phyloP scores from a whole-genome alignment of 169 alveolate genomes.

The Plasmodium relictum region DNA sequence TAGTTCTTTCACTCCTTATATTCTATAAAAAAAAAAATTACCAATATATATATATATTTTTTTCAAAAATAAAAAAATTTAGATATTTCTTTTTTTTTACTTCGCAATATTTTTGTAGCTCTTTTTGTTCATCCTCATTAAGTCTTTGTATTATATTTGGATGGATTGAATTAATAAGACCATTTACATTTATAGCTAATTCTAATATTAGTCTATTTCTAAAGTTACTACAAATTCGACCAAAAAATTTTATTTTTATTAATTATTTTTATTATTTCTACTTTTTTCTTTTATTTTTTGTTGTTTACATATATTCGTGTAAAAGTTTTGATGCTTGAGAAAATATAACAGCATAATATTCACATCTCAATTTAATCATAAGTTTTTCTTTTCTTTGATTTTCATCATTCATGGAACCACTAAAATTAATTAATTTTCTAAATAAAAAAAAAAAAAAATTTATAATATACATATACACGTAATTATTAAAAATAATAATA shows the following conservation, averaged over 20 bases:
- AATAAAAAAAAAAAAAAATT: not conserved
- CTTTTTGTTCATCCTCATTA: conserved; percentile 69
- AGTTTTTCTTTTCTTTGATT: conserved; percentile 74
- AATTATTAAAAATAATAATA: not conserved
- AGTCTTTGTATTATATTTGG: conserved; percentile 71
- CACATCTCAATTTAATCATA: conserved; percentile 69
- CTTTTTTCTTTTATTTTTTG: conserved; percentile 14
- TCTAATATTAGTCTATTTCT: conserved; percentile 74
- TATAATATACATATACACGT: not conserved
- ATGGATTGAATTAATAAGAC: conserved; percentile 64
- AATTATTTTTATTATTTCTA: not conserved
- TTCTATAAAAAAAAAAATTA: conserved; percentile 28
- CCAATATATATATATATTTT: conserved; percentile 5
- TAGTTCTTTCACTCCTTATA: conserved; percentile 64
- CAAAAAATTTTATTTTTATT: not conserved
- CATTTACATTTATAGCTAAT: conserved; percentile 75
- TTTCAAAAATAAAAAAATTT: conserved; percentile 1
- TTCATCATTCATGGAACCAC: conserved; percentile 76
- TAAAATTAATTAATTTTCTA: conserved; percentile 72
- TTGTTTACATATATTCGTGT: conserved; percentile 65
- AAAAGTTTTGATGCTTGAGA: conserved; percentile 73
- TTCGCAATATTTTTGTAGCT: conserved; percentile 67
- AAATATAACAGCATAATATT: conserved; percentile 74
- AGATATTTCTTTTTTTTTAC: conserved; percentile 11
- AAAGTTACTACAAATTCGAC: conserved; percentile 40